These are phyloP conservation scores for Acanthamoeba sp. DNA, from an alignment of 208 protist species.

Conservation along the genomic window DNA sequence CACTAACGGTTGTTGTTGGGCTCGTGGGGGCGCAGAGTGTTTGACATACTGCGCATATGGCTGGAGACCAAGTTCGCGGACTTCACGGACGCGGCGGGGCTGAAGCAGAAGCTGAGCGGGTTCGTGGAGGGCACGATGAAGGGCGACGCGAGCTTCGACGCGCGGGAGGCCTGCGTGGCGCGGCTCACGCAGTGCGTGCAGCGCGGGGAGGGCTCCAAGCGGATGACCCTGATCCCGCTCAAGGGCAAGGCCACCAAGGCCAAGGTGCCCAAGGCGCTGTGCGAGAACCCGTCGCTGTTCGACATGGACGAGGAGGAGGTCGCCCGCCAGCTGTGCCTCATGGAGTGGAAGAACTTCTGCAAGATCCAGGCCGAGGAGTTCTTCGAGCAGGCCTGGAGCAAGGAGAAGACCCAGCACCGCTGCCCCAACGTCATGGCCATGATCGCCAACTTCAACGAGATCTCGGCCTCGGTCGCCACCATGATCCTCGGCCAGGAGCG, in stretches of 20 bases:
- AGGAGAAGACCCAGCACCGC: constrained; percentile 25
- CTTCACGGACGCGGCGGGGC: background rate
- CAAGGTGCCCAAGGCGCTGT: background rate
- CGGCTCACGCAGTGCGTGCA: constrained; percentile 60
- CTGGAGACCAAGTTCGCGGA: constrained; percentile 1
- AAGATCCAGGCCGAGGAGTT: constrained; percentile 55
- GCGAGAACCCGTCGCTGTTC: constrained; percentile 44
- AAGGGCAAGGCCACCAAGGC: constrained; percentile 3
- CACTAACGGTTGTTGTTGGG: background rate
- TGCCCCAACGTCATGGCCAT: constrained; percentile 64
- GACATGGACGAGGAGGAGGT: constrained; percentile 64
- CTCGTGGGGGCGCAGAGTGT: background rate
- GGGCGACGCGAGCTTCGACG: constrained; percentile 24
- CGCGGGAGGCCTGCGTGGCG: background rate
- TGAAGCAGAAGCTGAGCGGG: background rate
- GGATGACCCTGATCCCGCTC: constrained; percentile 22
- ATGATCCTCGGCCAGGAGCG: constrained; percentile 35
- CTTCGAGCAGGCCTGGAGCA: constrained; percentile 69
- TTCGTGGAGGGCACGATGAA: constrained; percentile 58
- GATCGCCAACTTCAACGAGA: constrained; percentile 57
- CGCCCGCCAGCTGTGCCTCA: constrained; percentile 58
- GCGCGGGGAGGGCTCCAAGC: constrained; percentile 9
- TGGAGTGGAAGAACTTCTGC: constrained; percentile 64
- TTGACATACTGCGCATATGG: constrained; percentile 67
- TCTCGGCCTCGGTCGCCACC: constrained; percentile 32